A percentile compares a stretch with the other conserved stretches of the same genome.
Evolutionary conservation across 371 early-diverging fungal species (phyloP).

Genomic region (Haplosporangium sp.): DNA sequence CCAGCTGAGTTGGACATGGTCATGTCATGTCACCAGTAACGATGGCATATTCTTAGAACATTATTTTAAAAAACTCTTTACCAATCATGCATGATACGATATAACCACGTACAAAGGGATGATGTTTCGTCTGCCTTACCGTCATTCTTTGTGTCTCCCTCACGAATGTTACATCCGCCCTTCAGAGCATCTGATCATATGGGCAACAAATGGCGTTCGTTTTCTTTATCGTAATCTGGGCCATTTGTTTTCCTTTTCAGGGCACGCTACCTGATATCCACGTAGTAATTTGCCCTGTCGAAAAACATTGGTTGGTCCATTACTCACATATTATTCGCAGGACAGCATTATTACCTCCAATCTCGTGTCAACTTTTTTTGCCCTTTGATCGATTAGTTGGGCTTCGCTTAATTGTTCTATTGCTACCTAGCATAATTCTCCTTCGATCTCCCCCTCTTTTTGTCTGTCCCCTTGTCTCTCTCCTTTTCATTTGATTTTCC

Average conservation of each 20-base stretch:
- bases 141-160: conserved; percentile 5
- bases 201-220: conserved; percentile 7
- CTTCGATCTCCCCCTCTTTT: neutral
- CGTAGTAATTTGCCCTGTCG: too few species aligned
- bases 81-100: conserved; percentile 24
- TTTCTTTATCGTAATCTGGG: neutral
- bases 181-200: conserved; percentile 1
- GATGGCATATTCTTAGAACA: too few species aligned
- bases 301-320: too few species aligned
- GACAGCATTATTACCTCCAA: neutral
- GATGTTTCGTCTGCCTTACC: neutral
- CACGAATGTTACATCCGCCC: neutral
- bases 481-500: neutral
- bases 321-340: neutral
- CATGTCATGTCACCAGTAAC: neutral
- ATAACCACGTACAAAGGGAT: neutral
- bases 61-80: conserved; percentile 5
- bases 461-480: neutral
- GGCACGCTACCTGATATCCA: neutral
- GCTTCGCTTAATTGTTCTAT: neutral
- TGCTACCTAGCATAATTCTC: conserved; percentile 1
- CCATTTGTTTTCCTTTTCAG: conserved; percentile 17
- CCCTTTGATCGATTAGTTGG: neutral
- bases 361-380: neutral
- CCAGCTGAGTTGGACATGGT: neutral